Evolutionary conservation across 306 rosid species (phyloP), one percentile per base, ranked within the genome.

Genomic region (Prunus salicina): DNA sequence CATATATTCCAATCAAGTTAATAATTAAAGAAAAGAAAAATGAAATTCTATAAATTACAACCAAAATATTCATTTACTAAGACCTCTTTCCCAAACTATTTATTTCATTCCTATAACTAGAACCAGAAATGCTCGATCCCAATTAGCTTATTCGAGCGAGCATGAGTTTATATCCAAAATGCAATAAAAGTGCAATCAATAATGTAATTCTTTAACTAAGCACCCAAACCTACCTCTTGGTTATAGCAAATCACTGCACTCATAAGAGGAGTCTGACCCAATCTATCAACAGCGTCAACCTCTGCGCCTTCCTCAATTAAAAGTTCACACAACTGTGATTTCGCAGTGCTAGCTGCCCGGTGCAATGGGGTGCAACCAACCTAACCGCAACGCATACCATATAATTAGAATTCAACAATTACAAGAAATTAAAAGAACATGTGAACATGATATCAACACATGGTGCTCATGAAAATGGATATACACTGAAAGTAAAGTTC

Each of bases 221-320:
- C 4, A 14, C 45, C 41, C 6, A 80, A 81, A 55, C 85, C 64
- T 78, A 92, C 98, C 93, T 90, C 93, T 84, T 82, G 89, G 86
- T 92, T 80, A 60, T 84, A 3, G 81, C 89, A 90, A 82, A 95
- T 85, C 82, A 92, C 98, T 6, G 98, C 96, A 84, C 71, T 82
- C 97, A 90, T 95, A 38, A 93, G 83, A 73, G 97, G 90, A 68
- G 97, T 91, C 84, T 93, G 96, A 57, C 97, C 97, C 75, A 84
- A 80, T 81, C 78, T 88, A 69, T 93, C 98, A 71, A 73, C 86
- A 53, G 88, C 86, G 77, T 95, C 98, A 76, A 95, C 82, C 62
- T 95, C 96, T n/a, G 98, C 98, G 49, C 97, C 98, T 88, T 95
- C 97, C 86, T 95, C 98, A 64, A 95, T 88, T 51, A 95, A 77